Percentiles rank a stretch among this genome's conserved stretches.
Evolutionary conservation across 805 yeast species (phyloP).

Genomic region (Candida mattraensis): DNA sequence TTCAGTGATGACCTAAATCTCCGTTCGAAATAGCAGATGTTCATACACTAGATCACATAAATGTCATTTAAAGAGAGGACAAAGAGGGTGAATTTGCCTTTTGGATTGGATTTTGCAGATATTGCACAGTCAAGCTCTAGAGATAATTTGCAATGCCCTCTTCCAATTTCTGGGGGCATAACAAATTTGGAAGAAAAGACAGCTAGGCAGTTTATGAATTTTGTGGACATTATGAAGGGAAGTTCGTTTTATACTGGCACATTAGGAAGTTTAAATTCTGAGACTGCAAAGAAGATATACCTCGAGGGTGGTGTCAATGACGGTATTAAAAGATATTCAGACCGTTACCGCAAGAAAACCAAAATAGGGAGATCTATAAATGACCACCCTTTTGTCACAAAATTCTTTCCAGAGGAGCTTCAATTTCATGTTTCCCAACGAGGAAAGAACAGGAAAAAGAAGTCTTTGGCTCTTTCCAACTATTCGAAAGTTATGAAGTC

Average conservation of each 20-base stretch:
- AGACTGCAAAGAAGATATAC: conserved; percentile 27
- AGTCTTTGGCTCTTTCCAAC: conserved; percentile 42
- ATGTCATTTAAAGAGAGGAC: conserved; percentile 61
- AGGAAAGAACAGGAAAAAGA: conserved; percentile 51
- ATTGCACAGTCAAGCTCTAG: conserved; percentile 39
- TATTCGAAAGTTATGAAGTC: conserved; percentile 41
- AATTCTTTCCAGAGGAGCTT: conserved; percentile 77
- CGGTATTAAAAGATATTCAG: conserved; percentile 81
- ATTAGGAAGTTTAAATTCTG: conserved; percentile 25
- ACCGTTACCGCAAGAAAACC: conserved; percentile 69
- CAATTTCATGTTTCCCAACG: conserved; percentile 55
- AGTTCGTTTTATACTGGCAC: conserved; percentile 70
- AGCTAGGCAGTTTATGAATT: conserved; percentile 56
- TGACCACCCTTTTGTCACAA: conserved; percentile 72
- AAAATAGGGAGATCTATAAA: conserved; percentile 70
- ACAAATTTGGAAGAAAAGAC: conserved; percentile 49
- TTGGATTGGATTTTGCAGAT: conserved; percentile 70
- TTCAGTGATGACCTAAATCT: no score
- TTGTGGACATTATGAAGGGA: conserved; percentile 53
- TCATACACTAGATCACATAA: background rate
- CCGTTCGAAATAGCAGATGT: no score
- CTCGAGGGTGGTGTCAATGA: conserved; percentile 52
- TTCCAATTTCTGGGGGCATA: conserved; percentile 67
- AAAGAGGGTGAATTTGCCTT: conserved; percentile 53
- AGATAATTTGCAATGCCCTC: conserved; percentile 39